These are phyloP conservation scores for Posidonia australis DNA, from an alignment of 106 monocot genomes.

Conservation along the genomic window DNA sequence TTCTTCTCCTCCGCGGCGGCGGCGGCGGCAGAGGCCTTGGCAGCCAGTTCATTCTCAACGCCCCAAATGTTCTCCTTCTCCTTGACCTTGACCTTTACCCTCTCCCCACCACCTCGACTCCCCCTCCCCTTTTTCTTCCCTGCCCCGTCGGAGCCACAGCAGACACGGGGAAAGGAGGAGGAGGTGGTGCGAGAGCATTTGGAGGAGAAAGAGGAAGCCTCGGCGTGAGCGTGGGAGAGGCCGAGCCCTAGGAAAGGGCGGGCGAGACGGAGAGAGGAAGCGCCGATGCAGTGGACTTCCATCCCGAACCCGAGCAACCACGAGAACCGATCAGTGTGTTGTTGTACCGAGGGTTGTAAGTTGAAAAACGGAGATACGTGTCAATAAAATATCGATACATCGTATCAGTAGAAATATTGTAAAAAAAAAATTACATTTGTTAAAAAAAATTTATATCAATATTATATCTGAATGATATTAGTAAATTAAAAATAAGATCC, in stretches of 20 bases:
- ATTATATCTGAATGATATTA: no score
- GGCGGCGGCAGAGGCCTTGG: neutral
- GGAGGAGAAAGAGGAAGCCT: neutral
- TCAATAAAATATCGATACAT: no score
- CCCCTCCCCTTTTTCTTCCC: neutral
- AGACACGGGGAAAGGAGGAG: neutral
- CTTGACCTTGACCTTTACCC: constrained; percentile 20
- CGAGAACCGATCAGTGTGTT: no score
- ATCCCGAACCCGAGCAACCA: constrained; percentile 4
- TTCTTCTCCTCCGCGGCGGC: constrained; percentile 1
- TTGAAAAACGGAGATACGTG: no score
- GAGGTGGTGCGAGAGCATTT: neutral
- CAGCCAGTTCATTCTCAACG: constrained; percentile 58
- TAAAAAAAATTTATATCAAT: no score
- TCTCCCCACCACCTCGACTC: neutral
- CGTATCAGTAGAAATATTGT: no score
- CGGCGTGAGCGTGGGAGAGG: neutral
- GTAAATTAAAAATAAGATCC: no score
- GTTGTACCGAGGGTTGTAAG: neutral
- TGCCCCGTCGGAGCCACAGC: neutral
- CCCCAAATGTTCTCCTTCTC: constrained; percentile 85
- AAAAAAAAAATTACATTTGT: no score
- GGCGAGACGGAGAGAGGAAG: constrained; percentile 6
- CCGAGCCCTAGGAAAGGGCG: constrained; percentile 8
- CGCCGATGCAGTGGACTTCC: constrained; percentile 29